A percentile compares a stretch with the other conserved stretches of the same genome.
Conservation (phyloP, 2,329 filamentous ascomycete genomes). For the Plectosphaerella cucumerina region DNA sequence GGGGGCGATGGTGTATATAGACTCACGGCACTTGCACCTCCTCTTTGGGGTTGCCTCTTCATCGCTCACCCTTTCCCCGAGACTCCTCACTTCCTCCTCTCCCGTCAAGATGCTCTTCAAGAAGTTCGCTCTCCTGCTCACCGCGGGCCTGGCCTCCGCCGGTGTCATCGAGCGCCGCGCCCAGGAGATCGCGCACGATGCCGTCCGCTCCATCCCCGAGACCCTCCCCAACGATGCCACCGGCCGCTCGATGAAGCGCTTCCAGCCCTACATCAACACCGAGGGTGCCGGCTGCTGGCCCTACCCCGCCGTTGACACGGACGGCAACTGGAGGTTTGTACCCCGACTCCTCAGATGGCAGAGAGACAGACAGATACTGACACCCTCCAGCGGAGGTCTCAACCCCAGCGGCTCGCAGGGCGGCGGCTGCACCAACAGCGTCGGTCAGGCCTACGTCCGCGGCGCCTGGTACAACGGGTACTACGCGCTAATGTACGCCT, state of each 20-base stretch:
- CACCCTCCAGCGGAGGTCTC: slow-evolving; percentile 25
- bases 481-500: slow-evolving; percentile 36
- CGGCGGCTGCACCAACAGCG: background rate
- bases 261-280: background rate
- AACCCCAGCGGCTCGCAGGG: slow-evolving; percentile 20
- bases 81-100: background rate
- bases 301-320: background rate
- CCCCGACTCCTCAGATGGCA: background rate
- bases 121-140: background rate
- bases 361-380: background rate
- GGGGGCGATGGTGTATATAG: background rate
- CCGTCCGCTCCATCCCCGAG: background rate
- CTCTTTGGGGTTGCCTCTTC: background rate
- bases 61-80: background rate
- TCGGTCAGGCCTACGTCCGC: slow-evolving; percentile 16
- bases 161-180: background rate
- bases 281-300: background rate
- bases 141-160: background rate
- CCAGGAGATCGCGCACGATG: background rate
- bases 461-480: slow-evolving; percentile 19
- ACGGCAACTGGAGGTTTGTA: background rate
- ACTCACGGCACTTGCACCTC: background rate
- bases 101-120: background rate
- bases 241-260: background rate
- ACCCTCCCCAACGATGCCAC: background rate